These are phyloP conservation scores for Tubosaeta sp. DNA, from an alignment of 768 basidiomycete species.

Conservation along the genomic window DNA sequence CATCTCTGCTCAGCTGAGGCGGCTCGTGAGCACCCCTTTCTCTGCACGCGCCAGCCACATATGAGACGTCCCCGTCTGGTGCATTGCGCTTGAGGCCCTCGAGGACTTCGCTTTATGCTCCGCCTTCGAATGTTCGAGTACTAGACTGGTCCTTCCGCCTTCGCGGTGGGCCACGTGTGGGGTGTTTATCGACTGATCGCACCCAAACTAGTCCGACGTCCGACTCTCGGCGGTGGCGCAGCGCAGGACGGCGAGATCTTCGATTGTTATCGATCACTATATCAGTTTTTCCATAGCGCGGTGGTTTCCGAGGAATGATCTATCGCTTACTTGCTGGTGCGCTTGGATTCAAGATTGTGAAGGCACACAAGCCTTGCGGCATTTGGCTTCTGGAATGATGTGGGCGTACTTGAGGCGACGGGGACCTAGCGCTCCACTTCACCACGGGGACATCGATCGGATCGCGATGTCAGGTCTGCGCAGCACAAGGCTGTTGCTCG, in stretches of 20 bases:
- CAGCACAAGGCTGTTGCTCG: conserved; percentile 9
- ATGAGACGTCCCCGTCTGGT: background rate
- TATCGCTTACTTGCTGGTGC: conserved; percentile 30
- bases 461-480: conserved; percentile 2
- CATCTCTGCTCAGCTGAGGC: conserved; percentile 41
- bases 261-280: conserved; percentile 42
- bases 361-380: conserved; percentile 34
- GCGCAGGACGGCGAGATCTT: conserved; percentile 35
- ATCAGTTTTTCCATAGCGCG: conserved; percentile 38
- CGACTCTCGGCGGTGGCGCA: conserved; percentile 49
- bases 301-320: conserved; percentile 24
- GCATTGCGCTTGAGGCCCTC: background rate
- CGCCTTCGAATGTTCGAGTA: conserved; percentile 34
- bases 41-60: conserved; percentile 12
- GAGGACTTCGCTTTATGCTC: conserved; percentile 13
- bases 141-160: conserved; percentile 42
- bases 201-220: conserved; percentile 49
- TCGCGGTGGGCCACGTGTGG: conserved; percentile 24
- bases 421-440: conserved; percentile 29
- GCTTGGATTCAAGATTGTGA: conserved; percentile 42
- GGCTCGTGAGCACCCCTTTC: conserved; percentile 33
- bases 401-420: conserved; percentile 35
- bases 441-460: conserved; percentile 25
- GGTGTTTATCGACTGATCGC: conserved; percentile 21
- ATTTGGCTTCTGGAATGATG: conserved; percentile 44